Evolutionary conservation across 2,329 filamentous ascomycete genomes (phyloP), one percentile per base, ranked within the genome.

Genomic region (Aspergillus glaucus): DNA sequence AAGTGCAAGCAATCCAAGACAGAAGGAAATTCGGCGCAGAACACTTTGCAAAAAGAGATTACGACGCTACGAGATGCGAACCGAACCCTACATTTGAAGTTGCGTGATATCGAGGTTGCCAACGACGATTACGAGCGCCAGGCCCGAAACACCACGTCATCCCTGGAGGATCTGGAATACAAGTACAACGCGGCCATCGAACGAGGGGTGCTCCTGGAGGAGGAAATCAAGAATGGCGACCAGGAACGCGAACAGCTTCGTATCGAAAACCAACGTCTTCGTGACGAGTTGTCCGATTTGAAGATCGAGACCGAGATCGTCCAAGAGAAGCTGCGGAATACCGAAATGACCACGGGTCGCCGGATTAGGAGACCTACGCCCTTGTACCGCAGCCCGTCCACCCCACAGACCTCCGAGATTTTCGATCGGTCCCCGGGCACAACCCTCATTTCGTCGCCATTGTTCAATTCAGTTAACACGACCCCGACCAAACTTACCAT

Each of bases 71-170:
- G 93, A 63, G 91, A 98, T 57, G 70, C 83, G 44, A 94, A 90
- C 68, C 79, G 93, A 56, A 84, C 85, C 3, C 72, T 96, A 52
- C 87, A 93, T 62, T 76, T 95, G 54, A 88, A 81, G 69, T 75
- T 98, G 50, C 85, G 93, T 58, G 93, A 98, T 68, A 95, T 92
- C 60, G 93, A 98, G 71, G 93, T 98, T 48, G 89, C 88, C 66
- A 98, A 97, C 73, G 93, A 98, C 76, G 93, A 98, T 70, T 96
- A 92, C 66, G 93, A 98, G 75, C 85, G 90, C 57, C 92, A 97
- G 73, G 92, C 93, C 58, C 85, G 93, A 60, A 93, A 96, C 70
- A 96, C 92, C 24, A 91, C 89, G 32, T 96, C 91, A 41, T 96
- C 92, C 45, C 81, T 97, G 53, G 93, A 98, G 72, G 93, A 98